phyloP scores from a whole-genome alignment of 208 protist species.

The Crithidia bombi region DNA sequence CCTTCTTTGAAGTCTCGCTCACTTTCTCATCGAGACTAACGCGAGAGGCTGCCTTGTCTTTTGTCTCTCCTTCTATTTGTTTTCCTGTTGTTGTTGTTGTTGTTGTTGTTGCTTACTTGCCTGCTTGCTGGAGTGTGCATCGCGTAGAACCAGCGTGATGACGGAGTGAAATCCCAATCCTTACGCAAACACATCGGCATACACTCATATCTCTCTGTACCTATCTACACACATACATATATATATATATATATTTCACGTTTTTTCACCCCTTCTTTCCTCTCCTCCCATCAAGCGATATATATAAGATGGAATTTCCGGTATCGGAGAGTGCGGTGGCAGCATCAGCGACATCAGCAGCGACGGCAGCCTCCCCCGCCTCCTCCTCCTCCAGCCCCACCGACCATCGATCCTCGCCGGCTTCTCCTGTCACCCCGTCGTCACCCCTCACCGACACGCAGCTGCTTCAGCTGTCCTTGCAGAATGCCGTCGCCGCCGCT shows the following conservation, averaged over 20 bases:
- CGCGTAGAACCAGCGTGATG: too few relatives aligned
- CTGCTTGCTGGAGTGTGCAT: too few relatives aligned
- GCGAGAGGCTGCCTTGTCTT: too few relatives aligned
- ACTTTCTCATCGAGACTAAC: neutral
- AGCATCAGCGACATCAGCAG: neutral
- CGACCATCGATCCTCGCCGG: neutral
- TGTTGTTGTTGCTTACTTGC: too few relatives aligned
- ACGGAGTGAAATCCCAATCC: too few relatives aligned
- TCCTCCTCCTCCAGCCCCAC: neutral
- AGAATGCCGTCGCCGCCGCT: slow-evolving; percentile 38
- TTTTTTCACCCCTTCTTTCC: neutral
- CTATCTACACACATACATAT: too few relatives aligned
- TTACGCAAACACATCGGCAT: too few relatives aligned
- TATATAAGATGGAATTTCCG: slow-evolving; percentile 7
- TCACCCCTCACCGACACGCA: slow-evolving; percentile 39
- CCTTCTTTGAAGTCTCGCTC: neutral
- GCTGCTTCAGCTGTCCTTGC: slow-evolving; percentile 42
- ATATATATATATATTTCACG: neutral
- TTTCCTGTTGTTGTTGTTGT: too few relatives aligned
- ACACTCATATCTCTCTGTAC: too few relatives aligned
- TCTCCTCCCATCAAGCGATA: slow-evolving; percentile 5
- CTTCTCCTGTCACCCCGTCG: neutral
- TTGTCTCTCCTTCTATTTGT: too few relatives aligned
- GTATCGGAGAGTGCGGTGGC: neutral
- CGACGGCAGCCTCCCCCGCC: neutral